These are phyloP conservation scores for Pyrrhoderma noxium DNA, from an alignment of 1,284 basidiomycete genomes.

Conservation along the genomic window DNA sequence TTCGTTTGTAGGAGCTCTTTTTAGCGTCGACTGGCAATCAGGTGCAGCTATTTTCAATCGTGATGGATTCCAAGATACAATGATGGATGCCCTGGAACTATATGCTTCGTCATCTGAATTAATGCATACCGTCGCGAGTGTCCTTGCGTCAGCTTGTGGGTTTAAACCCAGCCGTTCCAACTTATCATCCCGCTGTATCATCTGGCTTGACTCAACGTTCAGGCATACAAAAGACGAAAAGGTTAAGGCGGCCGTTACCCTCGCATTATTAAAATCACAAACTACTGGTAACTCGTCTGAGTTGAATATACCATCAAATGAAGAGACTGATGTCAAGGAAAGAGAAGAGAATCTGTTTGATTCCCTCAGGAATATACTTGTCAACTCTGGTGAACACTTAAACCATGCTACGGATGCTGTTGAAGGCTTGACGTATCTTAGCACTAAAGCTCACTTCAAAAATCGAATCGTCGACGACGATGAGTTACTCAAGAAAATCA, in stretches of 20 bases:
- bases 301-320: constrained; percentile 24
- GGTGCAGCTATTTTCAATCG: constrained; percentile 55
- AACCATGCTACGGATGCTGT: constrained; percentile 47
- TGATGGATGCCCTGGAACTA: constrained; percentile 62
- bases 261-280: constrained; percentile 73
- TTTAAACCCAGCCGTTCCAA: constrained; percentile 63
- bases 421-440: constrained; percentile 81
- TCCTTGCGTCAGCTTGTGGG: constrained; percentile 66
- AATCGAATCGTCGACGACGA: constrained; percentile 51
- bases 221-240: constrained; percentile 39
- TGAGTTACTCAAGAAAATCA: constrained; percentile 53
- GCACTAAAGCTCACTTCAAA: constrained; percentile 58
- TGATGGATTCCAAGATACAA: constrained; percentile 53
- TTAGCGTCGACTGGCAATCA: constrained; percentile 65
- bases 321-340: constrained; percentile 49
- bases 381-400: background rate
- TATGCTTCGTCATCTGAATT: constrained; percentile 38
- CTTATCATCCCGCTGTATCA: constrained; percentile 44
- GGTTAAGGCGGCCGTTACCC: constrained; percentile 57
- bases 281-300: constrained; percentile 35
- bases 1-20: constrained; percentile 61
- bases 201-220: constrained; percentile 58
- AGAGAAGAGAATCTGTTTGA: constrained; percentile 34
- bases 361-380: constrained; percentile 5
- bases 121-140: constrained; percentile 52